Base-by-base conservation (phyloP, 306 rosid genomes). In the Hylodesmum podocarpum region DNA sequence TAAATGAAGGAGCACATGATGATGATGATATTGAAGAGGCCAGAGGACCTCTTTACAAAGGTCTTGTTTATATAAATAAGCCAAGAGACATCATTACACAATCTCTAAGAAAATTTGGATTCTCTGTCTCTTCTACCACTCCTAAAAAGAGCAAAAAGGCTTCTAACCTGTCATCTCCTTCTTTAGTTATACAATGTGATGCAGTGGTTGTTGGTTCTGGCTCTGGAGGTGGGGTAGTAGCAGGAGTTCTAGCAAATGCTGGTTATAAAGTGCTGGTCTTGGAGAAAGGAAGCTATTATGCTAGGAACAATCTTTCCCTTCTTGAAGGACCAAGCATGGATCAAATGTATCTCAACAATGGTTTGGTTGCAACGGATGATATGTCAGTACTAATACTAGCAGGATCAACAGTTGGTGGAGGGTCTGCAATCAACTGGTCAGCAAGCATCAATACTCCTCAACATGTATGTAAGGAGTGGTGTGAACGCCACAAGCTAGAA, bases 201-300 rank as follows among this genome's bases (percentile, higher is more conserved):
- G 96, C 83, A 2, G 91, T 93, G 11, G 94, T 93, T n/a, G 84
- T 93, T 24, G 97, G 97, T 54, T 89, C 97, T 1, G 96, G 97
- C 53, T 89, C 93, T 4, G 96, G 97, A 8, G 97, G 97, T n/a
- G 96, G 92, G 1, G 94, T 93, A 36, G 86, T 83, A 11, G 96
- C 96, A 1, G 96, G 97, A n/a, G 90, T 90, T 31, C 80, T 90
- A 37, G 92, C 97, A 5, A 83, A 73, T 61, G 88, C 85, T 2
- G 96, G 93, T 18, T 87, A 90, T 84, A 92, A 83, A 80, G 97
- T 90, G 25, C 73, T 90, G 46, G 96, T 90, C 2, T 78, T 92
- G 57, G 96, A 92, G 81, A 88, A 88, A 84, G 97, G 97, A 83
- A 27, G 82, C 41, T 93, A 93, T 66, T 75, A 54, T 72, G 94